Evolutionary conservation across 129 eudicot genomes (phyloP), one percentile per base, ranked within the genome.

Genomic region (Kitagawia praeruptora): DNA sequence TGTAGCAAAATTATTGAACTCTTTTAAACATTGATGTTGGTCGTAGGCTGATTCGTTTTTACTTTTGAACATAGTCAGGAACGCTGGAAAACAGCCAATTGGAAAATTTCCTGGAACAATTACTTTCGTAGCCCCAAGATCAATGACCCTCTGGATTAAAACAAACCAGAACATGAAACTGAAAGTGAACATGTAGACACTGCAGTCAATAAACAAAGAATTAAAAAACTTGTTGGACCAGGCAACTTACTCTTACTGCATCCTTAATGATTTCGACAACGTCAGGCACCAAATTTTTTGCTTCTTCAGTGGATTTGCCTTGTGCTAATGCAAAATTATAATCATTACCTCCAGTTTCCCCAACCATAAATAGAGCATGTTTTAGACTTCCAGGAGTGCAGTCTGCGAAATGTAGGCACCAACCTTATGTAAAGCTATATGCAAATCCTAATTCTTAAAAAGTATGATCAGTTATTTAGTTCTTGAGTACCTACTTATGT

Each of bases 341-440:
- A 54, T 85, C 87, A 54, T 81, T 85, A 19, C 85, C 64, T 44
- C 87, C 87, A 4, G 47, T 80, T 64, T 78, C 82, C 25, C 87
- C 87, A 14, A 81, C 80, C 61, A 85, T 71, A 34, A 85, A 72
- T 19, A 85, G 80, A 5, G 87, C 45, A 16, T 74, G 14, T 21
- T n/a, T 46, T 3, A 75, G 58, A 11, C 31, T 54, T n/a, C 70
- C 72, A 31, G 19, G 23, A 21, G 2, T 27, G 25, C 81, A 82
- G n/a, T 77, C 81, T 82, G 69, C 6, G 31, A 58, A 8, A n/a
- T 2, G 28, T 8, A 31, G 4, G 73, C 39, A 31, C 3, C 19
- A 27, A 31, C 34, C 14, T 31, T 14, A 67, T 6, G 21, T 19
- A 2, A 56, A 34, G 37, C 37, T 56, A 4, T 15, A 6, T 56